These are phyloP conservation scores for Colletotrichum musicola DNA, from an alignment of 2,329 filamentous ascomycete genomes.

Conservation along the genomic window DNA sequence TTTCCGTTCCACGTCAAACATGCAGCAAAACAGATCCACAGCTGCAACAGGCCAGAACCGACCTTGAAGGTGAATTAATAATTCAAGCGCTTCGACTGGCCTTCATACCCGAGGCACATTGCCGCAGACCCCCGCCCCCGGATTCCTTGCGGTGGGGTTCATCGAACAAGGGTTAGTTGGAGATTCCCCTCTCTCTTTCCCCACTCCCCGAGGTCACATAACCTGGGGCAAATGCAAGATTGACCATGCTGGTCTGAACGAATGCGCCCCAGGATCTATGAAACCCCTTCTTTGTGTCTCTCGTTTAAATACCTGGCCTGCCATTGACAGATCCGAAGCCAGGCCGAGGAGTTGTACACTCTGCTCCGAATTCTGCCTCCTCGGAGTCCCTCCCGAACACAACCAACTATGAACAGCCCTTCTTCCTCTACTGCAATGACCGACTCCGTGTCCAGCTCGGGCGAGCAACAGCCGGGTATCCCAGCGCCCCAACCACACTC, in stretches of 20 bases:
- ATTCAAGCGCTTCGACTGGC: slow-evolving; percentile 8
- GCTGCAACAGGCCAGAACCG: not conserved
- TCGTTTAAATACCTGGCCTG: slow-evolving; percentile 23
- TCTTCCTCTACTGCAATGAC: slow-evolving; percentile 8
- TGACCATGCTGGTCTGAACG: not conserved
- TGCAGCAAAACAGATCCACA: not conserved
- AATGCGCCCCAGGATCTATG: not conserved
- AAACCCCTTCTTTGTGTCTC: not conserved
- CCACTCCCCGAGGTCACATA: slow-evolving; percentile 8
- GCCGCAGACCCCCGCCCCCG: slow-evolving; percentile 29
- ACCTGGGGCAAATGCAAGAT: slow-evolving; percentile 19
- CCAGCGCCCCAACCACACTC: slow-evolving; percentile 11
- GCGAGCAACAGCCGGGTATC: slow-evolving; percentile 12
- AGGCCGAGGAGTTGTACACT: slow-evolving; percentile 15
- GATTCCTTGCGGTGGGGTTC: slow-evolving; percentile 18
- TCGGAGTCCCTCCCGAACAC: not conserved
- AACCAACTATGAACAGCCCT: not conserved
- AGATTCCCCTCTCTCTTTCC: not conserved
- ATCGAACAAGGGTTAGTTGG: slow-evolving; percentile 3
- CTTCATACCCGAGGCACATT: slow-evolving; percentile 14
- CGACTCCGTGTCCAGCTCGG: slow-evolving; percentile 18
- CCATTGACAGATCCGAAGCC: slow-evolving; percentile 11
- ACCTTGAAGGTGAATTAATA: slow-evolving; percentile 6
- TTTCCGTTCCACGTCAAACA: not conserved
- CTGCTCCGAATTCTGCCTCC: slow-evolving; percentile 7